Evolutionary conservation across 768 basidiomycete genomes (phyloP).

Genomic region (Termitomyces sp.): DNA sequence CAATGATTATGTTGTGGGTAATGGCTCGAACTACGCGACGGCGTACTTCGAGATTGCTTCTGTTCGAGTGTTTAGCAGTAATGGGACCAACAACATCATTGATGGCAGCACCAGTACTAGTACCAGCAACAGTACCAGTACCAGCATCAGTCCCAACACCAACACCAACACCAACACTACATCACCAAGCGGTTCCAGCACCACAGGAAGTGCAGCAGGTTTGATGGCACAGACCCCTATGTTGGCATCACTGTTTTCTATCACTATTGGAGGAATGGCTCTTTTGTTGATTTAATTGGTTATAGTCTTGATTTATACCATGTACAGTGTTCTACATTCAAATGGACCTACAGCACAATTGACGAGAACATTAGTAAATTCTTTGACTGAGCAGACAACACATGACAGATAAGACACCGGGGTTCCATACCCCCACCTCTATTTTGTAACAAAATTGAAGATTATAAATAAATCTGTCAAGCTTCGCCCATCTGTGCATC

Average conservation of each 20-base stretch:
- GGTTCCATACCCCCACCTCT: neutral
- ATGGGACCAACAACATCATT: slow-evolving; percentile 16
- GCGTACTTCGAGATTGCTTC: slow-evolving; percentile 72
- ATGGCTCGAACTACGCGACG: slow-evolving; percentile 52
- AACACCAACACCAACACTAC: neutral
- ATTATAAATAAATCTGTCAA: slow-evolving; percentile 6
- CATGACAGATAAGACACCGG: neutral
- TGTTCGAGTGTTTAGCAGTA: slow-evolving; percentile 41
- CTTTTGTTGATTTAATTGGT: neutral
- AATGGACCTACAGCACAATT: neutral
- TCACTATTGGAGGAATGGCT: neutral
- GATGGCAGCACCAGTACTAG: slow-evolving; percentile 13
- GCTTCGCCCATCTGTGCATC: slow-evolving; percentile 53
- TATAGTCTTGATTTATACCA: neutral
- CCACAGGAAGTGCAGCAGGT: neutral
- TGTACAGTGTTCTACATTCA: too few relatives aligned
- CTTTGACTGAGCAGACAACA: neutral
- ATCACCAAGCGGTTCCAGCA: neutral
- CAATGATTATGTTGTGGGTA: slow-evolving; percentile 60
- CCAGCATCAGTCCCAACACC: neutral
- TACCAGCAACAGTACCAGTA: neutral
- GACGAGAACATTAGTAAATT: neutral
- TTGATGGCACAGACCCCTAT: neutral
- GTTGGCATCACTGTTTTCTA: neutral
- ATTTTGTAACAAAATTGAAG: neutral